These are phyloP conservation scores for Scleromitrula shiraiana DNA, from an alignment of 2,329 filamentous ascomycete species.

Conservation along the genomic window DNA sequence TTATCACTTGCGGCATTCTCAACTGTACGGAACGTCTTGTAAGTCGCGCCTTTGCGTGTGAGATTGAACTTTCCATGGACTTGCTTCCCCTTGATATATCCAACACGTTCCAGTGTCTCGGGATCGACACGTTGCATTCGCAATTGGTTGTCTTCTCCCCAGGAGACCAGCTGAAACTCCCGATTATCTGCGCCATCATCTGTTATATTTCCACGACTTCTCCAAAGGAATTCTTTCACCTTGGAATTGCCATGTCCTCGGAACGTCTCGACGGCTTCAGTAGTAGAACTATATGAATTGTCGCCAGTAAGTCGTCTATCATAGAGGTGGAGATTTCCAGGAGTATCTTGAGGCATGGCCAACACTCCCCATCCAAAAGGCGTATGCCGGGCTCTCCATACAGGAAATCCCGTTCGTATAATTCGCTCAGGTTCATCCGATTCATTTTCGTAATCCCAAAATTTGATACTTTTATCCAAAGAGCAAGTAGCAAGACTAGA, in stretches of 20 bases:
- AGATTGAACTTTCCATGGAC: conserved; percentile 58
- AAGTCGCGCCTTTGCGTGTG: conserved; percentile 75
- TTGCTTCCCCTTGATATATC: conserved; percentile 61
- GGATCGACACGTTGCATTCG: conserved; percentile 67
- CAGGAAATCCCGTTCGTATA: conserved; percentile 75
- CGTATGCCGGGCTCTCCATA: conserved; percentile 86
- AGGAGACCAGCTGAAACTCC: conserved; percentile 88
- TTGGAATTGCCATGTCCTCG: conserved; percentile 53
- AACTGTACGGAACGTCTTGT: conserved; percentile 75
- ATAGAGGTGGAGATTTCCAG: conserved; percentile 78
- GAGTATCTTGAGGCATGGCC: conserved; percentile 86
- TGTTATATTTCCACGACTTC: conserved; percentile 59
- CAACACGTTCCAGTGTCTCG: conserved; percentile 57
- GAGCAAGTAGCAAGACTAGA: conserved; percentile 79
- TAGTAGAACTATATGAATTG: conserved; percentile 36
- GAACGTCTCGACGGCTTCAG: conserved; percentile 49
- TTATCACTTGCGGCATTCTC: conserved; percentile 53
- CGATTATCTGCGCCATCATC: conserved; percentile 68
- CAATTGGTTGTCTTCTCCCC: conserved; percentile 80
- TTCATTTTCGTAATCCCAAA: conserved; percentile 71
- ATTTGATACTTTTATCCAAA: conserved; percentile 83
- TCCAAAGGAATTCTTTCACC: conserved; percentile 89
- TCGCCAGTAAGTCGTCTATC: conserved; percentile 48
- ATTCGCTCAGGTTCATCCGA: conserved; percentile 64
- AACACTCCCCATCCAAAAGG: conserved; percentile 81